A percentile compares a stretch with the other conserved stretches of the same genome.
Conservation (phyloP, 139 green algal species). For the Tetradesmus lagerheimii region DNA sequence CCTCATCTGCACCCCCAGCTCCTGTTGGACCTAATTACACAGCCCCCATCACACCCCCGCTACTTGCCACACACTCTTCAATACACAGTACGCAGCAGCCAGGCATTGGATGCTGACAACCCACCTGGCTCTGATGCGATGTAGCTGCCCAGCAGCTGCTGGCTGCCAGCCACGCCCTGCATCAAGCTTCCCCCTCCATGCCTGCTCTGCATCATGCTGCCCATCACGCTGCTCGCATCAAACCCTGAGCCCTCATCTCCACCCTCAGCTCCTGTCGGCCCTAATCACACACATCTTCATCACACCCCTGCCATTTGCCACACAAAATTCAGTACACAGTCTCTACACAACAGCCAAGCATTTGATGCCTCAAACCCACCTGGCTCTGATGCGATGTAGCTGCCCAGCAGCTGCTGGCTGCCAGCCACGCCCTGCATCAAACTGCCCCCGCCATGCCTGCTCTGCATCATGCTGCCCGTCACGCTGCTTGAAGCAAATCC, state of each 20-base stretch:
- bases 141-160: conserved; percentile 28
- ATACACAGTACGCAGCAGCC: too few relatives aligned
- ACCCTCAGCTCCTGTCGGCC: too few relatives aligned
- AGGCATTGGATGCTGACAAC: neutral
- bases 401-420: conserved; percentile 39
- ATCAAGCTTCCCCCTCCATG: neutral
- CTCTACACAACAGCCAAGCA: too few relatives aligned
- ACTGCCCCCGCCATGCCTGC: neutral
- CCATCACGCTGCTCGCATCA: neutral
- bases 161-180: neutral
- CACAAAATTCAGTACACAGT: too few relatives aligned
- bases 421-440: neutral
- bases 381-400: conserved; percentile 27
- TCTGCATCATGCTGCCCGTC: neutral
- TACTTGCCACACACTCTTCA: too few relatives aligned
- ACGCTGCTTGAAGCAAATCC: neutral
- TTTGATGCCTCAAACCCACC: neutral
- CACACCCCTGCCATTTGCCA: too few relatives aligned
- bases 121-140: conserved; percentile 36
- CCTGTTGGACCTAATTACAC: too few relatives aligned
- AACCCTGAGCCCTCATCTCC: too few relatives aligned
- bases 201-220: conserved; percentile 1
- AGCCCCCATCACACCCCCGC: too few relatives aligned
- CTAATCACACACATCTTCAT: too few relatives aligned
- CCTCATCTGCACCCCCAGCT: too few relatives aligned